Evolutionary conservation across 306 rosid species (phyloP), one percentile per base, ranked within the genome.

Genomic region (Sechiopsis laciniata): DNA sequence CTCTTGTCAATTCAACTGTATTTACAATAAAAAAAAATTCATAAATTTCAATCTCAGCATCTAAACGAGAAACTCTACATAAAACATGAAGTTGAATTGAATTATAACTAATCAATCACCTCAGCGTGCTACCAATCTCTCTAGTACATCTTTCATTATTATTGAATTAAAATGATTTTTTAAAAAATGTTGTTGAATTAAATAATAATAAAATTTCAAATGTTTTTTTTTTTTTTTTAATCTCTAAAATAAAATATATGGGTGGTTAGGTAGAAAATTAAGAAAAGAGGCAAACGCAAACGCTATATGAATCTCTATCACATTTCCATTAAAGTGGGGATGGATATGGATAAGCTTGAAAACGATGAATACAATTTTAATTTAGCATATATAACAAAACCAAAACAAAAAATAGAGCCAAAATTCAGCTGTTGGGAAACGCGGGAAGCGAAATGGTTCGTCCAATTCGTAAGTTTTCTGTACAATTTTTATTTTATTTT

Each of bases 391-490:
- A 60, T 24, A 21, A 32, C 2, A 9, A 2, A 10, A 1, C 0
- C 4, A 55, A 55, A 54, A 2, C 1, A 51, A 6, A 6, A 6
- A 53, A 53, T 53, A 19, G 9, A 53, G 7, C 21, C 7, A 5
- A 59, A 22, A 10, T 59, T 59, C 37, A 59, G 37, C 29, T 12
- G 21, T 19, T 56, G 26, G 61, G 61, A 22, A 61, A 61, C 46
- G 45, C 67, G 67, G 67, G 67, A 61, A 61, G 10, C 35, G 11
- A 26, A 61, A 61, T 61, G 67, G 46, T 8, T 61, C 45, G 19
- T 6, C 19, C 45, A 61, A 61, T 61, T 61, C 20, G 67, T 61
- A 32, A 61, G 67, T 61, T 11, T 26, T 61, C 40, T 61, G 7
- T 13, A 12, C 42, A 61, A 11, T 32, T 32, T 32, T 32, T 26